Evolutionary conservation across 176 grass and related monocot genomes (phyloP), one percentile per base, ranked within the genome.

Genomic region (Cymbopogon citratus): DNA sequence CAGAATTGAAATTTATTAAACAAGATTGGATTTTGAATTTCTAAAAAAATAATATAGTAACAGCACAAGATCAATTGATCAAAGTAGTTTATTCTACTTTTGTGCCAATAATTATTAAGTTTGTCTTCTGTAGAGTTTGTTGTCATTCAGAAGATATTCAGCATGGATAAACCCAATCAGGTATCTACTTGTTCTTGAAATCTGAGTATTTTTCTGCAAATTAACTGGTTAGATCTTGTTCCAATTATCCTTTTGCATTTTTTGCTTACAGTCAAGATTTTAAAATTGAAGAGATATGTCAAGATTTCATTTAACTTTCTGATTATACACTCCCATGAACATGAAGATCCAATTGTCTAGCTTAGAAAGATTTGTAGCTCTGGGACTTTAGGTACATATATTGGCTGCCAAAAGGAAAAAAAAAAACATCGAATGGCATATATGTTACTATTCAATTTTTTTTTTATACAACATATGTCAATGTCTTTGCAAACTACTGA

Each of bases 161-260:
- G 83, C 88, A 82, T 98, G 92, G 92, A 98, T 98, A 89, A 98
- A 98, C 82, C 92, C 92, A 48, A 86, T 95, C 84, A 98, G 95
- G 95, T 98, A 93, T 52, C 14, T 76, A 75, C 75, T 84, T 82
- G 6, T 51, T 73, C 76, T 14, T 88, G 36, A 74, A 43, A 48
- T 73, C 9, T 78, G 18, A 80, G 31, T 41, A 29, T 49, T 67
- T 49, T 54, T 18, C 54, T 75, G 19, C 74, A 59, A 63, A 72
- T 29, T 28, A 23, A 13, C 11, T 41, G 2, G 12, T 56, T 52
- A 14, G 62, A 78, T 81, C 3, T 67, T 67, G 28, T 1, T 52
- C 19, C 66, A 12, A 6, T 2, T 51, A 67, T 67, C 28, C 44
- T 36, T 67, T 36, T 15, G 25, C 0, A 33, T 66, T 65, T 67